These are phyloP conservation scores for Ogataea henricii DNA, from an alignment of 805 yeast species.

Conservation along the genomic window DNA sequence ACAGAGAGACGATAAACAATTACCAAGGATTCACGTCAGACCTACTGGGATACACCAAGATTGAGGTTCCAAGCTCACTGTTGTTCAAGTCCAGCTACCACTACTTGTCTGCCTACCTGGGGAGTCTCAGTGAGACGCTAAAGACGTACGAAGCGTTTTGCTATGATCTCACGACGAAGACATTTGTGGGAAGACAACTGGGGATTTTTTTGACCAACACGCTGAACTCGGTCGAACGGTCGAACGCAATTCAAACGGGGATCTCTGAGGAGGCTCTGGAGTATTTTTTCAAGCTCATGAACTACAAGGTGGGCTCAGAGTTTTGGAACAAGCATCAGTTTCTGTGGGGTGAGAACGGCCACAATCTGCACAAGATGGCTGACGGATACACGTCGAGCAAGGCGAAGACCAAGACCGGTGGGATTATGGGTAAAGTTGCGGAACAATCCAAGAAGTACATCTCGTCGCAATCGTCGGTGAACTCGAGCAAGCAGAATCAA, in stretches of 20 bases:
- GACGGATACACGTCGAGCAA: constrained; percentile 41
- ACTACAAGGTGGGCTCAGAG: constrained; percentile 32
- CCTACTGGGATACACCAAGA: constrained; percentile 35
- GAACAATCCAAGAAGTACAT: constrained; percentile 39
- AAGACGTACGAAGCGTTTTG: constrained; percentile 49
- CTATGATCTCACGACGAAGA: constrained; percentile 38
- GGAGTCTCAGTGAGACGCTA: constrained; percentile 33
- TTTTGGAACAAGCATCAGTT: constrained; percentile 43
- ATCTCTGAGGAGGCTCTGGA: constrained; percentile 51
- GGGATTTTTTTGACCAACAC: constrained; percentile 55
- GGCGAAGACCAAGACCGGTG: constrained; percentile 44
- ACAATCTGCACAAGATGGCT: constrained; percentile 41
- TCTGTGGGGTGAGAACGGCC: constrained; percentile 52
- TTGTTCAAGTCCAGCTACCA: constrained; percentile 35
- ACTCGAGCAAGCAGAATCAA: constrained; percentile 30
- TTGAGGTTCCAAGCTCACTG: constrained; percentile 39
- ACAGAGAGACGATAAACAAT: constrained; percentile 31
- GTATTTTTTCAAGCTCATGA: constrained; percentile 47
- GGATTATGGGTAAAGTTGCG: constrained; percentile 46
- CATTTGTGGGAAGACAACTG: constrained; percentile 47
- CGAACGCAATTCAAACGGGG: constrained; percentile 49
- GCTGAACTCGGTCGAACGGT: constrained; percentile 49
- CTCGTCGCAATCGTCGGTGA: constrained; percentile 22
- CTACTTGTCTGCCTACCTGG: constrained; percentile 24
- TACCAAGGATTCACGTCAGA: constrained; percentile 16